Percentiles rank a stretch among this genome's conserved stretches.
These are phyloP conservation scores for Talaromyces sp. DNA, from an alignment of 2,329 filamentous ascomycete species.

Conservation along the genomic window DNA sequence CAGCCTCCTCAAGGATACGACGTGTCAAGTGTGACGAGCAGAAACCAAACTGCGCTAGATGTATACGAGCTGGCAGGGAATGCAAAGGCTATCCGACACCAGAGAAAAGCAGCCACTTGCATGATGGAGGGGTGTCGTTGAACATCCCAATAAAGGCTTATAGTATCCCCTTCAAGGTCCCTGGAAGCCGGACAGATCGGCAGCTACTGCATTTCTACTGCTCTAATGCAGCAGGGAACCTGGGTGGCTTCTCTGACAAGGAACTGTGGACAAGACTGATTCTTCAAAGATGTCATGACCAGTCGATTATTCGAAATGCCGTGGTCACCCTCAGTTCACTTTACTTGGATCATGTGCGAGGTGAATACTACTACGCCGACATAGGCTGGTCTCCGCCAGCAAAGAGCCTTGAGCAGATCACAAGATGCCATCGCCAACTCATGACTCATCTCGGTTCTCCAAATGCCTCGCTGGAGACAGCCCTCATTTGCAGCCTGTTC, in stretches of 20 bases:
- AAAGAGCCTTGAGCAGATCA: background rate
- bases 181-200: constrained; percentile 18
- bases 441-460: background rate
- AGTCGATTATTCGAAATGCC: constrained; percentile 18
- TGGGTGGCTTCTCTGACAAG: constrained; percentile 16
- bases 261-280: constrained; percentile 17
- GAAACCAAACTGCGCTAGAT: constrained; percentile 18
- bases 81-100: constrained; percentile 18
- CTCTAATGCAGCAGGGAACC: constrained; percentile 12
- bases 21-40: constrained; percentile 24
- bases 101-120: background rate
- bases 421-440: background rate
- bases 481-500: background rate
- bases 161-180: constrained; percentile 20
- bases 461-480: background rate
- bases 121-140: background rate
- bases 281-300: constrained; percentile 17
- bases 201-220: constrained; percentile 21
- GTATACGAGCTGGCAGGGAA: constrained; percentile 16
- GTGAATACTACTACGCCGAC: background rate
- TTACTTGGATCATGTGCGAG: constrained; percentile 21
- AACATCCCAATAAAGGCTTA: constrained; percentile 12
- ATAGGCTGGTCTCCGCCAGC: background rate
- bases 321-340: constrained; percentile 17
- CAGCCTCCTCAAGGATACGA: constrained; percentile 12